Conservation (phyloP, 2,329 filamentous ascomycete genomes). For the Colletotrichum kahawae region DNA sequence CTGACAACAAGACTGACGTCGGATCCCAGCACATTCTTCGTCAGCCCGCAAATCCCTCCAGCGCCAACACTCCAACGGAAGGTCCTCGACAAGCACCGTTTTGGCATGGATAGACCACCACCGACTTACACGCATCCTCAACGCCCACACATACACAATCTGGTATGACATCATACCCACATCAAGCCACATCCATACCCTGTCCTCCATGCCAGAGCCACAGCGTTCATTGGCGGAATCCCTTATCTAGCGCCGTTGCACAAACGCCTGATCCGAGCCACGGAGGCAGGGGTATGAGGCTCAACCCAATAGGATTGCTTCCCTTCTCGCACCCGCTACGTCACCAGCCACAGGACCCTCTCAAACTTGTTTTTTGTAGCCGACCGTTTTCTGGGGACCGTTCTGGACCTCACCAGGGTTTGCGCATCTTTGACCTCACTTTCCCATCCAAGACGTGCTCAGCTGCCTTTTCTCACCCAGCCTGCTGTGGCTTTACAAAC, state of each 20-base stretch:
- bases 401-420: background rate
- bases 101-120: background rate
- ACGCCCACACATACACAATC: background rate
- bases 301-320: constrained; percentile 2
- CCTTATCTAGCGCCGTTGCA: background rate
- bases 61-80: background rate
- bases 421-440: background rate
- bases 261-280: background rate
- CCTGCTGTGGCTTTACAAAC: background rate
- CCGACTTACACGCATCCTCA: background rate
- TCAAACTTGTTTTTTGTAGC: constrained; percentile 14
- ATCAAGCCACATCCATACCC: constrained; percentile 11
- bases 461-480: background rate
- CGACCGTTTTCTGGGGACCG: background rate
- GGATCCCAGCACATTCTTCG: background rate
- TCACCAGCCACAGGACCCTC: constrained; percentile 21
- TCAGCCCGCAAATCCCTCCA: background rate
- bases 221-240: background rate
- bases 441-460: background rate
- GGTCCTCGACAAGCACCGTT: background rate
- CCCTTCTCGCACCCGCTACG: background rate
- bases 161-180: constrained; percentile 6
- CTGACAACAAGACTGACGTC: constrained; percentile 7
- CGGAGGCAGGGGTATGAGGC: constrained; percentile 14
- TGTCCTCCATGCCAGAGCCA: background rate